A percentile compares a stretch with the other conserved stretches of the same genome.
phyloP scores from a whole-genome alignment of 257 asterid species.

The Scutellaria barbata region DNA sequence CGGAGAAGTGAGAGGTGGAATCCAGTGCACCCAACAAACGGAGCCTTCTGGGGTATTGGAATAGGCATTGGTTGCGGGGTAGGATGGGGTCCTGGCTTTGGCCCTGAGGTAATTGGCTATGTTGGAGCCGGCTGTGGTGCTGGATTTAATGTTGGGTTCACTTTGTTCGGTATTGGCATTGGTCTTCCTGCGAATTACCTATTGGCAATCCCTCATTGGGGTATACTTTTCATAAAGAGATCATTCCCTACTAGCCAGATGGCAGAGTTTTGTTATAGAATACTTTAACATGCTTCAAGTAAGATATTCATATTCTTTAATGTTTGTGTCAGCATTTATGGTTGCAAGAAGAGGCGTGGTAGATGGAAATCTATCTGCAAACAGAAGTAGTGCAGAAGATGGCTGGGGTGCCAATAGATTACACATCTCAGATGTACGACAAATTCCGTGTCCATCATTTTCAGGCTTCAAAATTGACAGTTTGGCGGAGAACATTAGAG shows the following conservation, averaged over 20 bases:
- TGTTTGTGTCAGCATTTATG: conserved; percentile 49
- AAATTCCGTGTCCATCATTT: conserved; percentile 37
- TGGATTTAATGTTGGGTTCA: conserved; percentile 86
- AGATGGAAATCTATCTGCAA: conserved; percentile 41
- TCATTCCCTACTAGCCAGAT: neutral
- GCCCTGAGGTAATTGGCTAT: conserved; percentile 90
- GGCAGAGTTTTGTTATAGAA: neutral
- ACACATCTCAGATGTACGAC: conserved; percentile 41
- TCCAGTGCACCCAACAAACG: conserved; percentile 86
- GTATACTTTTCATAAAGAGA: conserved; percentile 41
- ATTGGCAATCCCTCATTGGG: conserved; percentile 55
- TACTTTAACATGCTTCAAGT: conserved; percentile 9
- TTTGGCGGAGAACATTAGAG: conserved; percentile 39
- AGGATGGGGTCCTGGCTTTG: conserved; percentile 99
- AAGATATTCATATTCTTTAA: neutral
- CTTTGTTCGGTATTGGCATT: conserved; percentile 79
- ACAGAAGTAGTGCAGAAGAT: conserved; percentile 40
- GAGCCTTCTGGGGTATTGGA: conserved; percentile 97
- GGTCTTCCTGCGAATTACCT: conserved; percentile 82
- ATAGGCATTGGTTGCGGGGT: conserved; percentile 94
- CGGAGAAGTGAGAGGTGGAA: conserved; percentile 87
- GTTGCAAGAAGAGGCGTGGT: conserved; percentile 49
- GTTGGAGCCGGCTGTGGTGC: conserved; percentile 98
- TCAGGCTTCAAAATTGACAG: conserved; percentile 38
- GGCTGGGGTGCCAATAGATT: conserved; percentile 48